Base-by-base conservation (phyloP, 306 rosid species). In the Hippophae gyantsensis region DNA sequence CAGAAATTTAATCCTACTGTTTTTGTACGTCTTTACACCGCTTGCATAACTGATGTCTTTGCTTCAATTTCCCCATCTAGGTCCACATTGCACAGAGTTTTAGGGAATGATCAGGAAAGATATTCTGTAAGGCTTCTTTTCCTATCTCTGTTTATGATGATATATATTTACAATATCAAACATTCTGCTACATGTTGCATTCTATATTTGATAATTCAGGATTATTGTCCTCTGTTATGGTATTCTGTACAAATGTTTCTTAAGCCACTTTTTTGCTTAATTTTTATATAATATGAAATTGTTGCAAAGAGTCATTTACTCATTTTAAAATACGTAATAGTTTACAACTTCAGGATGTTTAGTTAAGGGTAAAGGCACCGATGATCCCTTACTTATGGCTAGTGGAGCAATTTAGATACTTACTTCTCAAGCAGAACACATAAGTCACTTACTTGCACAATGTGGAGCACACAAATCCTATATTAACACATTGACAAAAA, bases 51-150 rank as follows among this genome's bases (percentile, higher is more conserved):
- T 32, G n/a, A 8, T 8, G 43, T 57, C 43, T 52, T 23, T 59
- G 23, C 10, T 53, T 67, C 67, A 42, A 3, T 48, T 59, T 67
- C 67, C 40, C 63, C 59, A 42, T 66, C 75, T 84, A 92, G 99
- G 86, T 87, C 99, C 52, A 92, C 99, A 40, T 60, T 92, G 78
- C 99, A 92, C 76, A 82, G 96, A 74, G 96, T 92, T 63, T 54
- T 92, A 11, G 93, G 82, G 72, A 81, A 76, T 52, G 95, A 88
- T 59, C 89, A 78, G 70, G 96, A 75, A 40, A 83, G 98, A 87
- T 87, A 74, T 63, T 92, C 98, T 42, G 98, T 92, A 83, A 72
- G 95, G 47, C 53, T n/a, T 13, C 53, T 27, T 10, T 45, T 57
- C 48, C 25, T 42, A 52, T 52, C 52, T 2, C 18, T 26, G 13